Percentiles rank a stretch among this genome's conserved stretches.
Conservation (phyloP, 2,329 filamentous ascomycete genomes). For the Colletotrichum chrysophilum region DNA sequence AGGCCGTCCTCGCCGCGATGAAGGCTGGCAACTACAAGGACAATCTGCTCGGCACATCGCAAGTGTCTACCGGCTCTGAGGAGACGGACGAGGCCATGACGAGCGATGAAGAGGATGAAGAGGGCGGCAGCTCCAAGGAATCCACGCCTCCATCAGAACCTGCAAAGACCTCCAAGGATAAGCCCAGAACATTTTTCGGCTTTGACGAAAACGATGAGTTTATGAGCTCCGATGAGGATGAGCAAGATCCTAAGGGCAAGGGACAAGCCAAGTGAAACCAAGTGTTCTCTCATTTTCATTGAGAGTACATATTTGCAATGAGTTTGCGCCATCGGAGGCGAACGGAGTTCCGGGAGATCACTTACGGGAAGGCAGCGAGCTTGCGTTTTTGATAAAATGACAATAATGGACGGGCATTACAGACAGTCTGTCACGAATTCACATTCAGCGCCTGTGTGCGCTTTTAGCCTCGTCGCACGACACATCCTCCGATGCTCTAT, state of each 20-base stretch:
- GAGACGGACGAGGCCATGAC: slow-evolving; percentile 36
- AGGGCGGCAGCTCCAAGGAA: slow-evolving; percentile 49
- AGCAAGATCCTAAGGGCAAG: slow-evolving; percentile 36
- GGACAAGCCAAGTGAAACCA: not conserved
- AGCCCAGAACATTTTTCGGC: slow-evolving; percentile 66
- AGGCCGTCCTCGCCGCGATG: slow-evolving; percentile 75
- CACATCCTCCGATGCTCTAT: slow-evolving; percentile 23
- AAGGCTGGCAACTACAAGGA: slow-evolving; percentile 68
- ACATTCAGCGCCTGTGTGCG: slow-evolving; percentile 8
- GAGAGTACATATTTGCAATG: not conserved
- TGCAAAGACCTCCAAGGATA: slow-evolving; percentile 40
- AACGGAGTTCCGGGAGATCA: slow-evolving; percentile 12
- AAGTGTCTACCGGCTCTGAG: slow-evolving; percentile 49
- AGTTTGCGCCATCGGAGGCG: not conserved
- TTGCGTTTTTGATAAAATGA: not conserved
- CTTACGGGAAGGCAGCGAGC: not conserved
- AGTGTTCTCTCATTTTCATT: not conserved
- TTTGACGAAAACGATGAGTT: slow-evolving; percentile 83
- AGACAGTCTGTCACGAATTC: slow-evolving; percentile 11
- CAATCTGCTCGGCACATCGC: slow-evolving; percentile 59
- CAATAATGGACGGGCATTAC: not conserved
- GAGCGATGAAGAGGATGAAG: slow-evolving; percentile 40
- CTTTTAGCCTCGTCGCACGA: slow-evolving; percentile 12
- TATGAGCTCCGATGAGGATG: slow-evolving; percentile 67
- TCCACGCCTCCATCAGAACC: slow-evolving; percentile 54